Conservation (phyloP, 768 basidiomycete genomes). For the Trametes punicea region DNA sequence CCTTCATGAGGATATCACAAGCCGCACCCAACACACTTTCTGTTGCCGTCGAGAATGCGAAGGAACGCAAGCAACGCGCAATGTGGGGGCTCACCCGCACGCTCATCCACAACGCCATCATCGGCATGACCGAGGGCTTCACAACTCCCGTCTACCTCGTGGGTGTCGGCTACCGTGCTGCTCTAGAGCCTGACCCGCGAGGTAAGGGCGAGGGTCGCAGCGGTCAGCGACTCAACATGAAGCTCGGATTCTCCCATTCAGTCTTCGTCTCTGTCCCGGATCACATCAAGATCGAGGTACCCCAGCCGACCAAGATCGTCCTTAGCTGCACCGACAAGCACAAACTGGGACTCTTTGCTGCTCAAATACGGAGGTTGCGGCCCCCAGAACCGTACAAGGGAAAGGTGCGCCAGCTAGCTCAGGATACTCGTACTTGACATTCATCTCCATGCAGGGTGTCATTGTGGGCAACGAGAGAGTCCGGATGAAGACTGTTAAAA, state of each 20-base stretch:
- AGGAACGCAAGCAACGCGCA: slow-evolving; percentile 72
- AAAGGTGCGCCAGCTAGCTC: slow-evolving; percentile 59
- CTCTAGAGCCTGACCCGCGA: slow-evolving; percentile 76
- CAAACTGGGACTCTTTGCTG: slow-evolving; percentile 81
- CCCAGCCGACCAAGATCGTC: slow-evolving; percentile 78
- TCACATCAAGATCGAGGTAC: slow-evolving; percentile 77
- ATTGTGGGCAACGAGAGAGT: slow-evolving; percentile 93
- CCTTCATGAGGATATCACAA: slow-evolving; percentile 42
- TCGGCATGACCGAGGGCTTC: slow-evolving; percentile 88
- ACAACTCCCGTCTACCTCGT: slow-evolving; percentile 82
- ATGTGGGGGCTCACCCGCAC: slow-evolving; percentile 97
- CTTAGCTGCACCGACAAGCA: slow-evolving; percentile 88
- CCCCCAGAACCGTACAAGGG: slow-evolving; percentile 98
- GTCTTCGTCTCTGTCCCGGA: slow-evolving; percentile 80
- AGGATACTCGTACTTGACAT: slow-evolving; percentile 4
- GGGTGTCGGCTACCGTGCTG: slow-evolving; percentile 91
- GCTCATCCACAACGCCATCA: slow-evolving; percentile 84
- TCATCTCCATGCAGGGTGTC: slow-evolving; percentile 59
- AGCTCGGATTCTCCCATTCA: slow-evolving; percentile 88
- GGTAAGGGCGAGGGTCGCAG: slow-evolving; percentile 52
- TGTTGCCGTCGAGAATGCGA: slow-evolving; percentile 52
- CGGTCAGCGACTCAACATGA: slow-evolving; percentile 78
- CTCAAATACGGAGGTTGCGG: slow-evolving; percentile 77
- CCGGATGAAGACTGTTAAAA: slow-evolving; percentile 88
- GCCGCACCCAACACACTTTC: slow-evolving; percentile 33